Evolutionary conservation across 306 rosid genomes (phyloP), one percentile per base, ranked within the genome.

Genomic region (Trichosanthes cucumerina): DNA sequence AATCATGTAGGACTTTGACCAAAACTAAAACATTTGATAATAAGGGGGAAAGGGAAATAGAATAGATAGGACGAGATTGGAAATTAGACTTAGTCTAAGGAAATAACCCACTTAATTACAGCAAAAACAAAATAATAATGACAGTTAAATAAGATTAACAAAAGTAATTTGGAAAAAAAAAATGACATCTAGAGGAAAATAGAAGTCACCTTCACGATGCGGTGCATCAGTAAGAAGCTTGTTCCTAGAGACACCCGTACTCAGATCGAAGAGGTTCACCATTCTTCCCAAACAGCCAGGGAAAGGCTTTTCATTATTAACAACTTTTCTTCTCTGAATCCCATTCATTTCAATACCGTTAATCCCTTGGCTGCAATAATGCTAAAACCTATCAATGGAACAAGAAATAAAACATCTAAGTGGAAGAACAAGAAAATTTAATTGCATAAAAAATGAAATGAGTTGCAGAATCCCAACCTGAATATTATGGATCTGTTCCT

Each of bases 221-320:
- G 96, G 97, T 78, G 85, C 84, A 66, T 92, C 97, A 0, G 89
- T 85, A 23, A 94, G 98, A 68, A 94, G 85, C 89, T 70, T 88
- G 87, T 90, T 94, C 77, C 91, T 92, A 54, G 92, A 79, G 4
- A 89, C 88, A 57, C 91, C 92, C 10, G 87, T 65, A 72, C 84
- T 83, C 81, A 90, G 82, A 86, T 94, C 98, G 80, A 94, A 94
- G 81, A 94, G 95, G 86, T 89, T 90, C 73, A 91, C 97, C 98
- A 92, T 86, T 88, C 95, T 90, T 83, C 98, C 98, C 87, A 94
- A 46, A 79, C 98, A 94, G 50, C 98, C 98, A 19, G 97, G 95
- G 75, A 89, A 82, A 52, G 93, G 91, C 46, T 92, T 92, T 75
- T 89, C 98, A 34, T 58, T 81, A 81, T 80, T 80, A 82, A 82